Conservation (phyloP, 1,284 basidiomycete genomes). For the Naganishia albida region DNA sequence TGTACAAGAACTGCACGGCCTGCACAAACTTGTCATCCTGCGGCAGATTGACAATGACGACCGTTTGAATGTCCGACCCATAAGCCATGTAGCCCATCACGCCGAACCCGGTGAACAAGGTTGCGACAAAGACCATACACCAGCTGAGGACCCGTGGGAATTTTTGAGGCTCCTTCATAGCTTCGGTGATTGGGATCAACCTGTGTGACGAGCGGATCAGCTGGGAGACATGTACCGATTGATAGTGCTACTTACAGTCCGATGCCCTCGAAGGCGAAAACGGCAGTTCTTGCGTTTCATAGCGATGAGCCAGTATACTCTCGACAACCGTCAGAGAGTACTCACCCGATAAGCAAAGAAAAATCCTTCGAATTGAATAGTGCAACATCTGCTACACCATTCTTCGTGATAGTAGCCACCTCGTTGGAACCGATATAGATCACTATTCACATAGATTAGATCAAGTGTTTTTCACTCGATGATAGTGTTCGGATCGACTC, state of each 20-base stretch:
- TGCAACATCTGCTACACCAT: conserved; percentile 78
- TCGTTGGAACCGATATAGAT: conserved; percentile 85
- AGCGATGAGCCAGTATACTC: not conserved
- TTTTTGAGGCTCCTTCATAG: conserved; percentile 89
- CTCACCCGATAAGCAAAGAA: conserved; percentile 84
- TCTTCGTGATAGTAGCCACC: conserved; percentile 63
- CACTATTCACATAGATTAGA: conserved; percentile 50
- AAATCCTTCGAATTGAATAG: conserved; percentile 88
- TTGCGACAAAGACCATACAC: conserved; percentile 72
- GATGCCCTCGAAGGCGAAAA: conserved; percentile 98
- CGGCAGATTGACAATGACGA: conserved; percentile 92
- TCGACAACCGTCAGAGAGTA: conserved; percentile 40
- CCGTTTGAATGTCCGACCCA: conserved; percentile 83
- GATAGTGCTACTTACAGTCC: conserved; percentile 67
- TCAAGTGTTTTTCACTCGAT: not conserved
- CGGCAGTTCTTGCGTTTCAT: conserved; percentile 70
- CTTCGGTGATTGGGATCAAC: conserved; percentile 94
- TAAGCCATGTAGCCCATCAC: conserved; percentile 85
- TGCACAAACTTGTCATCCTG: conserved; percentile 84
- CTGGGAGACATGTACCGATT: not conserved
- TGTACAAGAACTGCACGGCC: conserved; percentile 76
- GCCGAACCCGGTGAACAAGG: conserved; percentile 89
- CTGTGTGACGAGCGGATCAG: conserved; percentile 34
- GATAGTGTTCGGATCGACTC: conserved; percentile 38
- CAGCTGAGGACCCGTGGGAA: conserved; percentile 86